phyloP scores from a whole-genome alignment of 139 green algal species.

The Deuterostichococcus epilithicus region DNA sequence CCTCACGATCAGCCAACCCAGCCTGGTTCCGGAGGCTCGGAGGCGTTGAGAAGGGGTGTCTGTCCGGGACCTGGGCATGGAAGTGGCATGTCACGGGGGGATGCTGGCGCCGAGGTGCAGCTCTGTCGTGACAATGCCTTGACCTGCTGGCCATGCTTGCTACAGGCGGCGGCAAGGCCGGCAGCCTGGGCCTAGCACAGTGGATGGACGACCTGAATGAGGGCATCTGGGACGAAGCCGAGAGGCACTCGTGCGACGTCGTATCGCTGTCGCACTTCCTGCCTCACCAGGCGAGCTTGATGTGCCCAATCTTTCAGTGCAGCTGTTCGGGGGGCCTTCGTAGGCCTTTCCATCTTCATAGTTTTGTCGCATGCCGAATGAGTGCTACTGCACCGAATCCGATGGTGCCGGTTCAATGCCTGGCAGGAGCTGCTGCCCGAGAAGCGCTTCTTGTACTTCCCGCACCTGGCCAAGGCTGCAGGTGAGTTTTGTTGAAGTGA shows the following conservation, averaged over 20 bases:
- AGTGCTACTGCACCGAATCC: background rate
- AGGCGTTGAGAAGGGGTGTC: too few species aligned
- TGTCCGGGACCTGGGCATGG: too few species aligned
- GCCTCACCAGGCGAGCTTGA: constrained; percentile 27
- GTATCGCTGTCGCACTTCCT: constrained; percentile 72
- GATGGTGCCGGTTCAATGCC: background rate
- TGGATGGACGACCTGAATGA: constrained; percentile 48
- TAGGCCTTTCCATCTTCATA: too few species aligned
- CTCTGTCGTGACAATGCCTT: too few species aligned
- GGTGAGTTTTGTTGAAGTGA: background rate
- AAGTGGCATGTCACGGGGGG: too few species aligned
- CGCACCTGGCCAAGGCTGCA: constrained; percentile 45
- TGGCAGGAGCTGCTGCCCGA: constrained; percentile 66
- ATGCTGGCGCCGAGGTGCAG: too few species aligned
- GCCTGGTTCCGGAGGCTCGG: background rate
- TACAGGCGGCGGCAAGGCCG: constrained; percentile 12
- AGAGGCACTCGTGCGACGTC: constrained; percentile 28
- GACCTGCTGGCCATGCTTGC: too few species aligned
- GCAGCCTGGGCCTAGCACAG: constrained; percentile 18
- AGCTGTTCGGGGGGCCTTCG: background rate
- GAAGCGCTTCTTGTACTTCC: constrained; percentile 79
- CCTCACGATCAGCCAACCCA: too few species aligned
- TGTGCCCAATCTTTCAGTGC: too few species aligned
- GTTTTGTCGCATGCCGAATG: too few species aligned
- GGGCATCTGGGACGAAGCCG: background rate